Percentiles rank a stretch among this genome's conserved stretches.
These are phyloP conservation scores for Fusarium newnesense DNA, from an alignment of 2,329 filamentous ascomycete species.

Conservation along the genomic window DNA sequence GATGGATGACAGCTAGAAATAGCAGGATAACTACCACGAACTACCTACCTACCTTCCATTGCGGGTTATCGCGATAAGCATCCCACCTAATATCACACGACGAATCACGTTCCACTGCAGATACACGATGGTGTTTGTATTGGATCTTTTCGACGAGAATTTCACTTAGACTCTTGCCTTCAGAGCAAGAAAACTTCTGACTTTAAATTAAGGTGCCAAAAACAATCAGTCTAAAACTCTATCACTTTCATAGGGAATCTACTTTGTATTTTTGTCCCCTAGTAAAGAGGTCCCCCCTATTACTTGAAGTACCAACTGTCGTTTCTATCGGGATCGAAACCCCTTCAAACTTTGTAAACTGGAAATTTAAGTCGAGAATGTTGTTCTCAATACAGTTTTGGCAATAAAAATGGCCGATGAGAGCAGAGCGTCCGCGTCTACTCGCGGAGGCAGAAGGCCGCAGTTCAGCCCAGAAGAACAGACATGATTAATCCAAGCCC, in stretches of 20 bases:
- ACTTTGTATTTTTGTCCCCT: not conserved
- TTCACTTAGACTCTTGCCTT: not conserved
- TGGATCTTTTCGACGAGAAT: not conserved
- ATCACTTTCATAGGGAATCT: not conserved
- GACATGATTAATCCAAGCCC: no score
- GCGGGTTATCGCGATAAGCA: conserved; percentile 38
- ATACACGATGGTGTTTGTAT: conserved; percentile 1
- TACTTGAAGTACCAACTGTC: no score
- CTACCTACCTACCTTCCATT: conserved; percentile 9
- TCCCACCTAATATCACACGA: not conserved
- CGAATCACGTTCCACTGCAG: not conserved
- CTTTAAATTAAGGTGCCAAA: not conserved
- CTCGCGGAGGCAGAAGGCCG: no score
- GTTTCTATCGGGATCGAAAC: not conserved
- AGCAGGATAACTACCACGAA: conserved; percentile 1
- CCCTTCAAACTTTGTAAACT: not conserved
- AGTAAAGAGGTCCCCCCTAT: not conserved
- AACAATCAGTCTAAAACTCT: not conserved
- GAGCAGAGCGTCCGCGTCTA: no score
- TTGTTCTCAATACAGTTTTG: not conserved
- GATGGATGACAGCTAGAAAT: not conserved
- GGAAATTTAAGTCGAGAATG: no score
- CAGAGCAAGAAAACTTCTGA: no score
- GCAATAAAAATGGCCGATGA: not conserved
- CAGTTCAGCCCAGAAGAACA: no score